Conservation (phyloP, 2,329 filamentous ascomycete genomes). For the Chrysoporthe austroafricana region DNA sequence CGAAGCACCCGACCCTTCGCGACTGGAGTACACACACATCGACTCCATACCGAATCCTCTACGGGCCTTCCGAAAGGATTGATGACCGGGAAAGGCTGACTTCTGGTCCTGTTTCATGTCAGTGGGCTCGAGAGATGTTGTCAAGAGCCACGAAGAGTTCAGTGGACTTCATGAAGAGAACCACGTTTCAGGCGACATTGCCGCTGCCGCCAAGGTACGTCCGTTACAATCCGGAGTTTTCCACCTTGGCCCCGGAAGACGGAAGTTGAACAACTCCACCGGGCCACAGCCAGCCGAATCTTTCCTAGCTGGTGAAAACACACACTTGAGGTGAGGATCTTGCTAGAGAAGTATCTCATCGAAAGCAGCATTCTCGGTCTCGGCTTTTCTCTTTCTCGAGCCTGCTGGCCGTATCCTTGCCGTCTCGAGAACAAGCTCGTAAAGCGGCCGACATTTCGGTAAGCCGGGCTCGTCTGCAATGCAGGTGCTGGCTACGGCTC, state of each 20-base stretch:
- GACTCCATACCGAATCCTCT: background rate
- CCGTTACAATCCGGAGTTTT: background rate
- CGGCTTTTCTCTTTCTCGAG: background rate
- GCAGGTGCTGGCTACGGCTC: background rate
- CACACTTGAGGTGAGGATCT: background rate
- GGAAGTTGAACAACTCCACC: background rate
- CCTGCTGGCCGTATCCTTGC: background rate
- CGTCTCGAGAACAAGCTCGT: background rate
- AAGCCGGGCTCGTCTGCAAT: background rate
- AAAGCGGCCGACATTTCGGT: background rate
- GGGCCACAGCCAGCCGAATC: background rate
- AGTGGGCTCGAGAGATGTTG: background rate
- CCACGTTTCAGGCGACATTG: background rate
- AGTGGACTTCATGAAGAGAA: background rate
- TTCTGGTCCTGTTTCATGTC: background rate
- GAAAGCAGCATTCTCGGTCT: background rate
- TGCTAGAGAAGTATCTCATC: background rate
- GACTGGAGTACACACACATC: background rate
- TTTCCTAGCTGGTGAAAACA: background rate
- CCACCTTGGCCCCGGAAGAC: background rate
- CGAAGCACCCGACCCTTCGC: no score
- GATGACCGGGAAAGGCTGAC: no score
- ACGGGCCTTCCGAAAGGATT: conserved; percentile 8
- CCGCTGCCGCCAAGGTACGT: background rate
- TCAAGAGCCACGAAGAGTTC: background rate